Evolutionary conservation across 768 basidiomycete species (phyloP), one percentile per base, ranked within the genome.

Genomic region (Thelephora ganbajun): DNA sequence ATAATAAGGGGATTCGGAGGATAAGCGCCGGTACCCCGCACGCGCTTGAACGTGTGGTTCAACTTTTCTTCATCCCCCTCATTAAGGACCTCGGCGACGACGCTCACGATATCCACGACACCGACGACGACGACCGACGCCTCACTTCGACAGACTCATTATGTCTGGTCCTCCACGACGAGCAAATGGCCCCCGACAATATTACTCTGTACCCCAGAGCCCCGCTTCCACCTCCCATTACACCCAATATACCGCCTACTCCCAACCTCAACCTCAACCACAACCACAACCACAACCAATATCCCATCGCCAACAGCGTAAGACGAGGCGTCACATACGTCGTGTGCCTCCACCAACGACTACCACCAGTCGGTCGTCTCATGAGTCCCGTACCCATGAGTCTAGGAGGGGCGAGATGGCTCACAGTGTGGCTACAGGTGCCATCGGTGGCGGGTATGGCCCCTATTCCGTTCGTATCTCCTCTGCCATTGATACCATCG

Each of bases 361-460:
- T 37, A 34, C 23, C 23, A 22, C 12, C 47, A 49, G 44, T 36
- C 22, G 30, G 44, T 43, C 46, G 30, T 13, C 48, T 51, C 45
- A 48, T 54, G 51, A 47, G 12, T 35, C 16, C 49, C 19, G 2
- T 14, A 36, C 55, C 62, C 39, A 56, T 58, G 41, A 53, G 57
- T 36, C 63, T 59, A 49, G 54, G 53, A 51, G 71, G 70, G 53
- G 69, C 45, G 76, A 76, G 18, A 79, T 84, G 42, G 75, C 81
- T 9, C 80, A 77, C 52, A 81, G 84, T 42, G 85, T 90, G n/a
- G 85, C 84, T 0, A 81, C 72, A 26, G 88, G 87, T 6, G 68
- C 69, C 33, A 84, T 91, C 57, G 88, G 88, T 3, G 74, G 76
- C 20, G 79, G 77, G 14, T 90, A 89, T 69, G 88, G 88, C 11